phyloP scores from a whole-genome alignment of 1,139 yeast species.

The Pneumocystis canis region DNA sequence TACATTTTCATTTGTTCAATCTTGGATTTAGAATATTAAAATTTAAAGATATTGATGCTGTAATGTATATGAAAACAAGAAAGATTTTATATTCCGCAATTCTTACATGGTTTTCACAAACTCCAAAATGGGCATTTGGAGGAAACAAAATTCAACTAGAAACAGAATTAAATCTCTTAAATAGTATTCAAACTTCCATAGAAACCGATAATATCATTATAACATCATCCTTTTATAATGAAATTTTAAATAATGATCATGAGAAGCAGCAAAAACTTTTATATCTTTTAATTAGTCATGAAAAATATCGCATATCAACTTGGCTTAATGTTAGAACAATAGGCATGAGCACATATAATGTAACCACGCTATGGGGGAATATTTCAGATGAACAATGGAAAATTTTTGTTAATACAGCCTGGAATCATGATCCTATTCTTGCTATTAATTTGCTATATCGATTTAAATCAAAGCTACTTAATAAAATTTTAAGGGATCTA shows the following conservation, averaged over 20 bases:
- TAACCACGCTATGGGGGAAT: background rate
- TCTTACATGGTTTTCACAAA: slow-evolving; percentile 61
- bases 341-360: background rate
- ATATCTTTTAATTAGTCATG: slow-evolving; percentile 57
- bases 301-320: slow-evolving; percentile 51
- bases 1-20: slow-evolving; percentile 57
- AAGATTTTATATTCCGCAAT: slow-evolving; percentile 32
- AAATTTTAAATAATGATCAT: background rate
- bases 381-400: background rate
- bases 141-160: slow-evolving; percentile 58
- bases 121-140: slow-evolving; percentile 67
- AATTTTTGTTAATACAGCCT: slow-evolving; percentile 37
- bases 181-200: slow-evolving; percentile 33
- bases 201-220: slow-evolving; percentile 20
- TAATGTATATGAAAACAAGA: background rate
- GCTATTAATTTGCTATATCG: slow-evolving; percentile 61
- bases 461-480: slow-evolving; percentile 28
- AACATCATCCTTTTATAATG: slow-evolving; percentile 3
- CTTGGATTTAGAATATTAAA: slow-evolving; percentile 40
- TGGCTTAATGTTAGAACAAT: slow-evolving; percentile 52
- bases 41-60: slow-evolving; percentile 8
- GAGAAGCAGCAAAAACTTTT: slow-evolving; percentile 37
- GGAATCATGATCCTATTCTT: slow-evolving; percentile 51
- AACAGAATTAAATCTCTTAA: slow-evolving; percentile 49
- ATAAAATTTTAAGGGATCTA: slow-evolving; percentile 34